These are phyloP conservation scores for Pugionium dolabratum DNA, from an alignment of 345 rosid genomes.

Conservation along the genomic window DNA sequence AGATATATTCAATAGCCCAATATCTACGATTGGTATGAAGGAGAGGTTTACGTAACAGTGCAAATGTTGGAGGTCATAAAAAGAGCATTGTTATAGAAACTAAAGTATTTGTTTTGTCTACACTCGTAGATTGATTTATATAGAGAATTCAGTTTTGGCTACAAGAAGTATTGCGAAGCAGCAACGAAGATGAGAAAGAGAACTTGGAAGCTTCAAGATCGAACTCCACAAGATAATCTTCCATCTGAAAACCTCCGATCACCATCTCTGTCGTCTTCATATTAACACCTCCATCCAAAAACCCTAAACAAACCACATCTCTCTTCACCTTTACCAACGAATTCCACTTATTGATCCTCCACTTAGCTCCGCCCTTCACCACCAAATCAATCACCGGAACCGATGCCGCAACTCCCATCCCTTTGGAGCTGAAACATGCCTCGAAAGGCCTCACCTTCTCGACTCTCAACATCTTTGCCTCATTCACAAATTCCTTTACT, in stretches of 20 bases:
- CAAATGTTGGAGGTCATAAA: too few species aligned
- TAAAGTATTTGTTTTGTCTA: too few species aligned
- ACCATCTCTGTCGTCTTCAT: constrained; percentile 14
- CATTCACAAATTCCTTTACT: background rate
- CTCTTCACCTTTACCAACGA: constrained; percentile 34
- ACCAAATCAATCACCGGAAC: constrained; percentile 43
- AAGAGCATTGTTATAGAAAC: too few species aligned
- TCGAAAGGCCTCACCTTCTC: constrained; percentile 29
- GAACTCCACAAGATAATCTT: constrained; percentile 26
- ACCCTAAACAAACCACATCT: constrained; percentile 42
- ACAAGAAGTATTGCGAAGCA: constrained; percentile 3
- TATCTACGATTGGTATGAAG: too few species aligned
- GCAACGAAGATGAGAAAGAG: constrained; percentile 15
- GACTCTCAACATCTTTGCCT: background rate
- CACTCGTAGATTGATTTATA: too few species aligned
- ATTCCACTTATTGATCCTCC: constrained; percentile 39
- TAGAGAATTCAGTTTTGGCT: background rate
- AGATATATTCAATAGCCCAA: too few species aligned
- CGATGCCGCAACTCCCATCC: background rate
- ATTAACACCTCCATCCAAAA: constrained; percentile 38
- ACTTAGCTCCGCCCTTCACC: constrained; percentile 28
- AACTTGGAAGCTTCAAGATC: constrained; percentile 20
- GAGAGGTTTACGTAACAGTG: too few species aligned
- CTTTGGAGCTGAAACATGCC: constrained; percentile 29
- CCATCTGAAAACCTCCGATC: constrained; percentile 27